These are phyloP conservation scores for Podaxis sp. DNA, from an alignment of 768 basidiomycete species.

Conservation along the genomic window DNA sequence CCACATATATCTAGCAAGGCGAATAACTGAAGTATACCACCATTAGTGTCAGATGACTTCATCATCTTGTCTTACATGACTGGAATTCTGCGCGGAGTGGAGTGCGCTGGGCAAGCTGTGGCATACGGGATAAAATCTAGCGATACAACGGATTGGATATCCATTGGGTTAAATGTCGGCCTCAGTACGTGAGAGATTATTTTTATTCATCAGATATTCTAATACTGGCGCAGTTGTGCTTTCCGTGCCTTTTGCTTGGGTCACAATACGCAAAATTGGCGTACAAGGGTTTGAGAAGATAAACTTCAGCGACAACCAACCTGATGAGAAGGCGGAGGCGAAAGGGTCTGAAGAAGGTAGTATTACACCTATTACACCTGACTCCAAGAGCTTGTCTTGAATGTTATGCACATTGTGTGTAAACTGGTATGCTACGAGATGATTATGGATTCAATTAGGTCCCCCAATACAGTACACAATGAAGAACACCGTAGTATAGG, in stretches of 20 bases:
- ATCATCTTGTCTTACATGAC: slow-evolving; percentile 34
- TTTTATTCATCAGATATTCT: neutral
- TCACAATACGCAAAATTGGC: slow-evolving; percentile 30
- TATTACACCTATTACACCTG: neutral
- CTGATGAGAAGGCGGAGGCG: neutral
- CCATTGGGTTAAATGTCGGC: slow-evolving; percentile 32
- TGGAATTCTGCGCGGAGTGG: slow-evolving; percentile 31
- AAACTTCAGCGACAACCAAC: slow-evolving; percentile 6
- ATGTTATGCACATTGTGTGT: neutral
- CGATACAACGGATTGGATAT: slow-evolving; percentile 32
- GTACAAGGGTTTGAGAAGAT: slow-evolving; percentile 28
- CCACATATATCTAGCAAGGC: neutral
- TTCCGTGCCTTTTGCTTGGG: slow-evolving; percentile 32
- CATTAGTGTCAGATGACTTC: slow-evolving; percentile 33
- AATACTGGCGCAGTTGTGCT: slow-evolving; percentile 23
- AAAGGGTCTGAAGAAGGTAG: neutral
- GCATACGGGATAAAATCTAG: slow-evolving; percentile 34
- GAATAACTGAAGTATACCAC: neutral
- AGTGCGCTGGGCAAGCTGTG: slow-evolving; percentile 33
- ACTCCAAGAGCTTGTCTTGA: neutral
- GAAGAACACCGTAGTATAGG: no score
- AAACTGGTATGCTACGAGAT: neutral
- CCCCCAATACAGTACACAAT: no score
- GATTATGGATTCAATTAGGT: neutral
- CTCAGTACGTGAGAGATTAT: slow-evolving; percentile 24